Conservation (phyloP, 2,329 filamentous ascomycete species). For the Beauveria varroae region DNA sequence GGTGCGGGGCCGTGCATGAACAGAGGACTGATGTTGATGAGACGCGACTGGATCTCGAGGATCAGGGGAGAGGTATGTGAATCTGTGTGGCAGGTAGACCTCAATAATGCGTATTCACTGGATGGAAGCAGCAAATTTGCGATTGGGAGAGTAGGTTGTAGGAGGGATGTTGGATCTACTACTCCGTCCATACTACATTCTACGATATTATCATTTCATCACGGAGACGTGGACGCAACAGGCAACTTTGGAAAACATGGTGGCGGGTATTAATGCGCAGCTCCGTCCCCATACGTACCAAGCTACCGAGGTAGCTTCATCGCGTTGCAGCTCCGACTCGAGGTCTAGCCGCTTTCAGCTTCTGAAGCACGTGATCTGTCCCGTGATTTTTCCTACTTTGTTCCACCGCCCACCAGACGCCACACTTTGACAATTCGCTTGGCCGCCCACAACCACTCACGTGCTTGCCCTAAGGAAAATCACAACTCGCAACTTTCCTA, state of each 20-base stretch:
- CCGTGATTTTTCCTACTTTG: not conserved
- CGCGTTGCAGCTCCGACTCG: not conserved
- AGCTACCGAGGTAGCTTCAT: not conserved
- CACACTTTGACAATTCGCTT: slow-evolving; percentile 6
- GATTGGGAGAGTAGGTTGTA: not conserved
- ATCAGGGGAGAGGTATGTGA: not conserved
- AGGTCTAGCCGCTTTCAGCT: not conserved
- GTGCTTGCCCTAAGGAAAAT: slow-evolving; percentile 36
- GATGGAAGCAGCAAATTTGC: not conserved
- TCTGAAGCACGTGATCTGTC: not conserved
- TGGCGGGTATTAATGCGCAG: not conserved
- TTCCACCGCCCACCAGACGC: not conserved
- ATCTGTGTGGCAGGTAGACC: not conserved
- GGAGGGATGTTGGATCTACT: not conserved
- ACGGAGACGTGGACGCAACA: slow-evolving; percentile 1
- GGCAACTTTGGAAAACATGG: not conserved
- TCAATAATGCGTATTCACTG: not conserved
- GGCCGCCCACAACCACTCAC: slow-evolving; percentile 22
- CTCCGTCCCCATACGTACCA: not conserved
- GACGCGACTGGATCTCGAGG: not conserved
- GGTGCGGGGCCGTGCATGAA: not conserved
- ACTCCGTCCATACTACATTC: too few relatives aligned
- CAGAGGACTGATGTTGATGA: slow-evolving; percentile 5
- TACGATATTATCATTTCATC: not conserved
- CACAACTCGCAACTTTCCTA: slow-evolving; percentile 25